Percentiles rank a stretch among this genome's conserved stretches.
phyloP scores from a whole-genome alignment of 495 filamentous ascomycete species.

The Daldinia loculata region DNA sequence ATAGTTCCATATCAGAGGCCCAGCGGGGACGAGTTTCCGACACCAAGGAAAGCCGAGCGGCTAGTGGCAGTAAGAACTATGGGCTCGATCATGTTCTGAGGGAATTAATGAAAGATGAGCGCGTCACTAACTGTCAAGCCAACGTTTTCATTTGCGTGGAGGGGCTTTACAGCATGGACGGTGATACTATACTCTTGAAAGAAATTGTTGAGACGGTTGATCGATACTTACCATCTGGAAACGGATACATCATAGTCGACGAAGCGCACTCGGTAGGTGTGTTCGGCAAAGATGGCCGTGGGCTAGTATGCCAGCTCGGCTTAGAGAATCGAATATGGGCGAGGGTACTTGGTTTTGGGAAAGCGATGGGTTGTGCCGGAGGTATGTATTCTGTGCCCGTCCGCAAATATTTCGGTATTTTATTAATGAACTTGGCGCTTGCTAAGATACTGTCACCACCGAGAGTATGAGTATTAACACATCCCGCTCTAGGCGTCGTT shows the following conservation, averaged over 20 bases:
- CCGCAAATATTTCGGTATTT: not conserved
- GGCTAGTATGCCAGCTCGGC: slow-evolving; percentile 71
- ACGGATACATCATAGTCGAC: slow-evolving; percentile 77
- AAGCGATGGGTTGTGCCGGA: slow-evolving; percentile 75
- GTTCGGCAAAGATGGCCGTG: slow-evolving; percentile 68
- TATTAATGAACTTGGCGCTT: not conserved
- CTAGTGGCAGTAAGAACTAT: slow-evolving; percentile 29
- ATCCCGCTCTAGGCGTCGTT: slow-evolving; percentile 48
- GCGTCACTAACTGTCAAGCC: slow-evolving; percentile 46
- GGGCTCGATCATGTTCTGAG: slow-evolving; percentile 34
- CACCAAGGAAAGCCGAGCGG: not conserved
- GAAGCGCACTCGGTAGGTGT: slow-evolving; percentile 81
- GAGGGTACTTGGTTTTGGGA: slow-evolving; percentile 79
- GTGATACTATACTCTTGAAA: slow-evolving; percentile 71
- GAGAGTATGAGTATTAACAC: slow-evolving; percentile 14
- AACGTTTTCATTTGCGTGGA: slow-evolving; percentile 76
- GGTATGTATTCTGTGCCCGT: slow-evolving; percentile 58
- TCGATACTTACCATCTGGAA: slow-evolving; percentile 61
- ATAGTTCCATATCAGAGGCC: slow-evolving; percentile 61
- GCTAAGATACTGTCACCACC: not conserved
- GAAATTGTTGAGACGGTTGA: slow-evolving; percentile 67
- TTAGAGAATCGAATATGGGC: slow-evolving; percentile 74
- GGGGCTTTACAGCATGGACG: slow-evolving; percentile 87
- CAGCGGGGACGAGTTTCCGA: slow-evolving; percentile 43
- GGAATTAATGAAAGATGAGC: slow-evolving; percentile 23